Base-by-base conservation (phyloP, 2,329 filamentous ascomycete genomes). In the Hirsutella rhossiliensis region DNA sequence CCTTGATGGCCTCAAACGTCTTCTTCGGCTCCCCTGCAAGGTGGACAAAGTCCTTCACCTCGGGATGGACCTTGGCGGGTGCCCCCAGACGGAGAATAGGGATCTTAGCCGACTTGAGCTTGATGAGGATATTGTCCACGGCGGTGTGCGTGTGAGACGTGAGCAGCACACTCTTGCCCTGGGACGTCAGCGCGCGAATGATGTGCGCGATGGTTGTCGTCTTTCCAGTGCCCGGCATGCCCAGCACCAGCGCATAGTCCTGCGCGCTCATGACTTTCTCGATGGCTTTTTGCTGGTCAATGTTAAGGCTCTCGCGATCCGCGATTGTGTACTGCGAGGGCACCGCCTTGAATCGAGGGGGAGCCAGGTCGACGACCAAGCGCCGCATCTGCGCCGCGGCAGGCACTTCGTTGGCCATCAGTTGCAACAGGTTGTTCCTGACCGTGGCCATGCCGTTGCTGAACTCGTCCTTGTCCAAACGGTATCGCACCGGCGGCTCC, bases 181-280 rank as follows among this genome's bases (percentile, higher is more conserved):
- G 86, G 0, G 83, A 80, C 5, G 92, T 83, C 28, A 98, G 71
- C 1, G 90, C 87, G 38, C 87, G 82, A 55, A 98, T 97, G 53
- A 98, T 96, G 59, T 97, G 89, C 5, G 90, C 88, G 56, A 98
- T 97, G 0, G 92, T 98, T 0, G 92, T 98, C 3, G 92, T 98
- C 64, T 98, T 98, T 46, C 92, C 92, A 0, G 92, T 98, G 8
- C 92, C 92, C 2, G 92, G 92, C 92, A 98, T 98, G 27, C 92
- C 92, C 18, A 98, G 76, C 12, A 98, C 89, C n/a, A 98, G 72
- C 8, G 92, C 90, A 62, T 97, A 98, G 65, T 98, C 89, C 52
- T 85, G 78, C 3, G 92, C 90, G 55, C 84, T 87, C 84, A 98
- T 94, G 34, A 98, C 90, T 62, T 96, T 97, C 53, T 87, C 77